These are phyloP conservation scores for Ophiorrhiza pumila DNA, from an alignment of 257 asterid species.

Conservation along the genomic window DNA sequence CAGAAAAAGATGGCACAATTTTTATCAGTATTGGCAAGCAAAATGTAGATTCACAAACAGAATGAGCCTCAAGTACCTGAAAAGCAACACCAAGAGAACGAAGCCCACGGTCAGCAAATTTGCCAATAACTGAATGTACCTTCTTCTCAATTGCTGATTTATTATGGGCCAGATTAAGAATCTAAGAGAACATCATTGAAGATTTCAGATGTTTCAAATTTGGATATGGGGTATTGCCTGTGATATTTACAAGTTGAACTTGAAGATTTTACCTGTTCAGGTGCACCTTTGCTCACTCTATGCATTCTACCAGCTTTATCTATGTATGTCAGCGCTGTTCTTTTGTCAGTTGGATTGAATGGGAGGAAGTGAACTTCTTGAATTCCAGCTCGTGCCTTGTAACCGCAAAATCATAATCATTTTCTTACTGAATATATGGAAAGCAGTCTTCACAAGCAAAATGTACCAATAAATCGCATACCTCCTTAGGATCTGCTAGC, in stretches of 20 bases:
- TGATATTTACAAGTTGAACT: neutral
- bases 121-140: slow-evolving; percentile 32
- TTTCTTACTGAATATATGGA: neutral
- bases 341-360: slow-evolving; percentile 38
- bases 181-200: slow-evolving; percentile 17
- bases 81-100: slow-evolving; percentile 39
- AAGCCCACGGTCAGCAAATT: slow-evolving; percentile 38
- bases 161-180: slow-evolving; percentile 33
- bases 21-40: neutral
- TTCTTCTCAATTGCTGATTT: slow-evolving; percentile 29
- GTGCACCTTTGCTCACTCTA: slow-evolving; percentile 45
- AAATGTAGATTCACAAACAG: neutral
- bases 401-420: neutral
- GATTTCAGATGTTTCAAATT: neutral
- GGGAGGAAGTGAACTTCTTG: slow-evolving; percentile 42
- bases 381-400: slow-evolving; percentile 35
- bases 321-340: slow-evolving; percentile 38
- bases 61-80: slow-evolving; percentile 19
- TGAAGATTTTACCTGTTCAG: slow-evolving; percentile 31
- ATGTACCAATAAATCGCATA: neutral
- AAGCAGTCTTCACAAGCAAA: neutral
- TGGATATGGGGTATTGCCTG: neutral
- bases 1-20: neutral
- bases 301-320: slow-evolving; percentile 36
- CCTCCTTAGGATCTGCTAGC: slow-evolving; percentile 44